Percentiles rank a stretch among this genome's conserved stretches.
Evolutionary conservation across 2,329 filamentous ascomycete genomes (phyloP).

Genomic region (Xylariaceae sp.): DNA sequence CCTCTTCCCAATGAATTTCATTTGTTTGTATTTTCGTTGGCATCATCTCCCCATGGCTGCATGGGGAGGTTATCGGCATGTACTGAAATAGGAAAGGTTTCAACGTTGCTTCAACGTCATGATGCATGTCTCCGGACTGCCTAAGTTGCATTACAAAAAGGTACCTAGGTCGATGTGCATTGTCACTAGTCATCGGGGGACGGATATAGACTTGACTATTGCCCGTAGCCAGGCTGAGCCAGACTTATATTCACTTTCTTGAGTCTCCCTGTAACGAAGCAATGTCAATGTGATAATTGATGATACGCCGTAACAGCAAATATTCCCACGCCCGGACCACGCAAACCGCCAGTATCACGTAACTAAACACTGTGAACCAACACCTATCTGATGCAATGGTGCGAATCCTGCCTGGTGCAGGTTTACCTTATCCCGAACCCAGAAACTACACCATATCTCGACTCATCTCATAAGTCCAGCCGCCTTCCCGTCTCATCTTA

Average conservation of each 20-base stretch:
- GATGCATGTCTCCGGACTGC: conserved; percentile 4
- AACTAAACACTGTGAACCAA: conserved; percentile 13
- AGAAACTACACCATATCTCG: conserved; percentile 30
- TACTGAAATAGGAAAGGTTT: conserved; percentile 1
- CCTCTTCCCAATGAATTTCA: no score
- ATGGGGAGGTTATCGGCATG: background rate
- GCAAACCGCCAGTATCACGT: conserved; percentile 2
- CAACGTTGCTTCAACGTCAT: conserved; percentile 13
- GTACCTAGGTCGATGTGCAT: conserved; percentile 13
- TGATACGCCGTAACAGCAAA: conserved; percentile 12
- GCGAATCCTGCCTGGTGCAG: background rate
- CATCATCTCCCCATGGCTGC: background rate
- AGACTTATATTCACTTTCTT: conserved; percentile 9
- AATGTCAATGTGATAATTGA: conserved; percentile 8
- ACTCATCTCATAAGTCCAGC: conserved; percentile 64
- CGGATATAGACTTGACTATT: conserved; percentile 10
- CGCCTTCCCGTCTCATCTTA: conserved; percentile 69
- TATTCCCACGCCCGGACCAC: conserved; percentile 10
- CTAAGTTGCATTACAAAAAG: no score
- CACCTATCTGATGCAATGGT: conserved; percentile 30
- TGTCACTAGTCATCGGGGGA: no score
- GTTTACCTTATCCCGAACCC: background rate
- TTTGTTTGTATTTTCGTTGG: no score
- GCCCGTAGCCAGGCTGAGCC: conserved; percentile 6
- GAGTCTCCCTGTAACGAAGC: background rate